Evolutionary conservation across 1,284 basidiomycete genomes (phyloP).

Genomic region (Salmacisia buchloeana): DNA sequence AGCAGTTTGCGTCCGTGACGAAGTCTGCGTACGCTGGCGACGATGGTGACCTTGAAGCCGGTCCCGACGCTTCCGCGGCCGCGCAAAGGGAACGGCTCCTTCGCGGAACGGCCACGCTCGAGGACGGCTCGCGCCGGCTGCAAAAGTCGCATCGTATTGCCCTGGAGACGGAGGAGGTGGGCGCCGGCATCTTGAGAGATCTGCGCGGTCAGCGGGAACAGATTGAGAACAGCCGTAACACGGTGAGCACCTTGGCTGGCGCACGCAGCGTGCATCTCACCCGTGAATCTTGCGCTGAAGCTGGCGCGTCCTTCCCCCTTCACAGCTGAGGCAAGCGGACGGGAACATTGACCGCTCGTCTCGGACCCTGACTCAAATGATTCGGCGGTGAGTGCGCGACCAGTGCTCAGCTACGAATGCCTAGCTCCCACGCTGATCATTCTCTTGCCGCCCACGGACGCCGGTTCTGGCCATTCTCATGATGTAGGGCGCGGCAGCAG

Average conservation of each 20-base stretch:
- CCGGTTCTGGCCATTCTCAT: background rate
- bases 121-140: constrained; percentile 60
- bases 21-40: background rate
- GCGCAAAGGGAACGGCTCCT: constrained; percentile 53
- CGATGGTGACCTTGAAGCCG: constrained; percentile 21
- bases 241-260: constrained; percentile 56
- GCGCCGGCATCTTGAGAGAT: constrained; percentile 82
- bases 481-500: constrained; percentile 45
- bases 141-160: constrained; percentile 88
- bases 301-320: background rate
- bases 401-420: too few relatives aligned
- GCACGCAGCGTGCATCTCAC: background rate
- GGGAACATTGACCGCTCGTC: constrained; percentile 59
- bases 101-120: constrained; percentile 51
- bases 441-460: background rate
- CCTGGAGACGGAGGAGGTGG: constrained; percentile 91
- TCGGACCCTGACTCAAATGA: constrained; percentile 61
- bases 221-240: constrained; percentile 87
- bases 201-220: constrained; percentile 85
- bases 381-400: constrained; percentile 55
- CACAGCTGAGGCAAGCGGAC: constrained; percentile 58
- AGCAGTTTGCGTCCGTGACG: background rate
- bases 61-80: constrained; percentile 12
- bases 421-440: background rate
- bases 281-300: background rate